phyloP scores from a whole-genome alignment of 1,139 yeast genomes.

The Taiozyma onychis region DNA sequence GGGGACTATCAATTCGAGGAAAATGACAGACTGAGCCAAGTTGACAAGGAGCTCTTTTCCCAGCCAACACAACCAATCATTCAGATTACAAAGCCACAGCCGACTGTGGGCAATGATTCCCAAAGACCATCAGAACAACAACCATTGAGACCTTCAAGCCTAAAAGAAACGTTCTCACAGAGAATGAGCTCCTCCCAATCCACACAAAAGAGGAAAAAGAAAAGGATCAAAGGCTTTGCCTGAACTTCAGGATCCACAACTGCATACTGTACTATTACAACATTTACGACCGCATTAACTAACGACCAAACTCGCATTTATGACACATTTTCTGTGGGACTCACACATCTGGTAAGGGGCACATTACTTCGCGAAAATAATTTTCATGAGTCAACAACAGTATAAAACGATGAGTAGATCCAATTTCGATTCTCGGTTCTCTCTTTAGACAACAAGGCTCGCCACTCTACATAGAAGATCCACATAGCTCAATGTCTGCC shows the following conservation, averaged over 20 bases:
- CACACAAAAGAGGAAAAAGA: slow-evolving; percentile 7
- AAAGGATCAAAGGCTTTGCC: slow-evolving; percentile 11
- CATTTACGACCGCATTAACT: background rate
- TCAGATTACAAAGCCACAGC: slow-evolving; percentile 6
- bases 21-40: background rate
- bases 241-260: background rate
- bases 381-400: slow-evolving; percentile 2
- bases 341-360: background rate
- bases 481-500: slow-evolving; percentile 45
- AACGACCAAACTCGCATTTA: background rate
- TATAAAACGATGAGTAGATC: background rate
- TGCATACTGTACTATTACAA: background rate
- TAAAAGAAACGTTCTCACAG: background rate
- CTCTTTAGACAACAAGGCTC: background rate
- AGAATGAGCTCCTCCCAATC: background rate
- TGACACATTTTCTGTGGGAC: background rate
- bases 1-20: slow-evolving; percentile 6
- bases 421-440: background rate
- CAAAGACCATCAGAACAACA: background rate
- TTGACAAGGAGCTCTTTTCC: background rate
- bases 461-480: no score
- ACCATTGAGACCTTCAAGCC: slow-evolving; percentile 1
- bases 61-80: slow-evolving; percentile 2
- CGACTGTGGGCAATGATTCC: background rate
- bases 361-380: background rate